Conservation (phyloP, 768 basidiomycete species). For the Naganishia onofrii region DNA sequence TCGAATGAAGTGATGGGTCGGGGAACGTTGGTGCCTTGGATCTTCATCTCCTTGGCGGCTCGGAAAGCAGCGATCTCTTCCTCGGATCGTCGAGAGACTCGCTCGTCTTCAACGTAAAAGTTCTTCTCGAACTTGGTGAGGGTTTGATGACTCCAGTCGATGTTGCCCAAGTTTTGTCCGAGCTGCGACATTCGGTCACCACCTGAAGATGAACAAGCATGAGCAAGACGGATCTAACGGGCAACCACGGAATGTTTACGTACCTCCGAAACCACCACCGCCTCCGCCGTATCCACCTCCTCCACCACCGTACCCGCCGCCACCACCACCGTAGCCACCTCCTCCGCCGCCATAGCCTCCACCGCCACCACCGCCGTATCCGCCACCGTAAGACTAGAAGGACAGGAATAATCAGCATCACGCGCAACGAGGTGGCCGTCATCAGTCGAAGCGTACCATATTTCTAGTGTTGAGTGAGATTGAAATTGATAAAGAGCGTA, state of each 20-base stretch:
- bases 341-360: conserved; percentile 55
- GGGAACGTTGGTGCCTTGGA: conserved; percentile 83
- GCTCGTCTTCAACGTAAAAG: conserved; percentile 70
- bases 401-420: not conserved
- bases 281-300: conserved; percentile 14
- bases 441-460: conserved; percentile 13
- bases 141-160: conserved; percentile 77
- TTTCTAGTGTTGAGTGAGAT: conserved; percentile 2
- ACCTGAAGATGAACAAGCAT: conserved; percentile 33
- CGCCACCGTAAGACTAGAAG: conserved; percentile 25
- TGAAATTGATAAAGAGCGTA: conserved; percentile 25
- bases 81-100: conserved; percentile 71
- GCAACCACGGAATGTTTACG: conserved; percentile 25
- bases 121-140: conserved; percentile 93
- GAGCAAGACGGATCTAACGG: not conserved
- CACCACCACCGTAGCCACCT: conserved; percentile 60
- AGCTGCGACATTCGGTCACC: conserved; percentile 66
- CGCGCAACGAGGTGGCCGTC: not conserved
- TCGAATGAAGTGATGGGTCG: conserved; percentile 88
- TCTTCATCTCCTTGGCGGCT: conserved; percentile 80
- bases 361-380: conserved; percentile 30
- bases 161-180: conserved; percentile 73
- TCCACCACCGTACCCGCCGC: conserved; percentile 58
- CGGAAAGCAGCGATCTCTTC: conserved; percentile 86
- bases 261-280: conserved; percentile 22